Evolutionary conservation across 345 rosid species (phyloP).

Genomic region (Populus nigra): DNA sequence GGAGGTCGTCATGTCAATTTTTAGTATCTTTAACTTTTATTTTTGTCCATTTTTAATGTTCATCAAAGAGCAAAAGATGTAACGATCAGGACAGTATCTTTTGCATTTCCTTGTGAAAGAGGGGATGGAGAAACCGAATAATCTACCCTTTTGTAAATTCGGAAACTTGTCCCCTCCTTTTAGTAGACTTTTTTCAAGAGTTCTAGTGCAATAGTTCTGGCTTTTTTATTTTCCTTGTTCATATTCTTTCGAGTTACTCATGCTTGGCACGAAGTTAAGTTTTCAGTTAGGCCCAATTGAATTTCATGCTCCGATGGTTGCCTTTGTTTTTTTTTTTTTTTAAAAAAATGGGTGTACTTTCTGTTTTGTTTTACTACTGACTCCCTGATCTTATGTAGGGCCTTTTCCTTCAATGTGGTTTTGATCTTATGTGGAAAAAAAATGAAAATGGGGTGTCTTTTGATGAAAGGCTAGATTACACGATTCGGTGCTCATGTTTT

Average conservation of each 20-base stretch:
- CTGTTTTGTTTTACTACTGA: background rate
- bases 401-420: slow-evolving; percentile 7
- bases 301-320: background rate
- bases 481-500: slow-evolving; percentile 12
- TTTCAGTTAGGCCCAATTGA: too few relatives aligned
- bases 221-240: background rate
- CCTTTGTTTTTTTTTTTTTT: background rate
- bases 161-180: slow-evolving; percentile 33
- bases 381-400: slow-evolving; percentile 31
- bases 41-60: background rate
- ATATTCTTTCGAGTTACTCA: background rate
- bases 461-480: background rate
- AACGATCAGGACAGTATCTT: slow-evolving; percentile 20
- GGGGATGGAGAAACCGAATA: slow-evolving; percentile 35
- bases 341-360: background rate
- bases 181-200: slow-evolving; percentile 12
- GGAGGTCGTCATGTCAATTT: slow-evolving; percentile 22
- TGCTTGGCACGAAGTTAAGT: background rate
- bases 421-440: slow-evolving; percentile 1
- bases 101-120: slow-evolving; percentile 26
- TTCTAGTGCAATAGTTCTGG: slow-evolving; percentile 2
- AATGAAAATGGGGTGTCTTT: slow-evolving; percentile 1
- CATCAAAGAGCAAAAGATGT: slow-evolving; percentile 12
- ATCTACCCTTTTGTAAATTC: slow-evolving; percentile 31
- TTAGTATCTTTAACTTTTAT: slow-evolving; percentile 6